Conservation (phyloP, 352 stramenopile genomes). For the Globisporangium paddicum region DNA sequence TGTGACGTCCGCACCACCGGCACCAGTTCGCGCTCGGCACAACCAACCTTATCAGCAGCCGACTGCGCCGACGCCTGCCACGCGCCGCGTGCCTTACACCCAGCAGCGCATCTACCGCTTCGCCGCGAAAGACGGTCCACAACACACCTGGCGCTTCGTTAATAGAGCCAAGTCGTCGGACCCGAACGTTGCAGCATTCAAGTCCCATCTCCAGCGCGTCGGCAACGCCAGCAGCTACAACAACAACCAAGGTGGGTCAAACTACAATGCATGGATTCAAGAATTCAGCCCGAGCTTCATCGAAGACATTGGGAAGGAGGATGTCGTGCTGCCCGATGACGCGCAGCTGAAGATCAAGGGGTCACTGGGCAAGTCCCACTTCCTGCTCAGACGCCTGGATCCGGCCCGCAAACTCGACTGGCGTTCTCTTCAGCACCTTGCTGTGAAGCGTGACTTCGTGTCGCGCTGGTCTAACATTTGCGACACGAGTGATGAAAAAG, state of each 20-base stretch:
- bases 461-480: constrained; percentile 13
- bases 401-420: neutral
- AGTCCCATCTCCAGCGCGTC: constrained; percentile 1
- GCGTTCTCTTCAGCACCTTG: neutral
- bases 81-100: neutral
- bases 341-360: neutral
- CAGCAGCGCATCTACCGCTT: constrained; percentile 3
- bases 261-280: neutral
- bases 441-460: neutral
- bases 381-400: neutral
- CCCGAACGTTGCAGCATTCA: neutral
- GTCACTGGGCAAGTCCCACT: constrained; percentile 1
- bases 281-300: neutral
- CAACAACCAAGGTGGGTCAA: neutral
- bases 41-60: neutral
- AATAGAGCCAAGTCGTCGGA: neutral
- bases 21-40: neutral
- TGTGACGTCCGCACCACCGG: neutral
- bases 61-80: neutral
- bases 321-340: neutral
- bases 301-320: neutral
- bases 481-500: neutral
- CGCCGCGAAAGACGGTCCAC: neutral
- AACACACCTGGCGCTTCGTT: neutral
- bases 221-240: neutral